phyloP scores from a whole-genome alignment of 495 filamentous ascomycete genomes.

The Lepraria neglecta region DNA sequence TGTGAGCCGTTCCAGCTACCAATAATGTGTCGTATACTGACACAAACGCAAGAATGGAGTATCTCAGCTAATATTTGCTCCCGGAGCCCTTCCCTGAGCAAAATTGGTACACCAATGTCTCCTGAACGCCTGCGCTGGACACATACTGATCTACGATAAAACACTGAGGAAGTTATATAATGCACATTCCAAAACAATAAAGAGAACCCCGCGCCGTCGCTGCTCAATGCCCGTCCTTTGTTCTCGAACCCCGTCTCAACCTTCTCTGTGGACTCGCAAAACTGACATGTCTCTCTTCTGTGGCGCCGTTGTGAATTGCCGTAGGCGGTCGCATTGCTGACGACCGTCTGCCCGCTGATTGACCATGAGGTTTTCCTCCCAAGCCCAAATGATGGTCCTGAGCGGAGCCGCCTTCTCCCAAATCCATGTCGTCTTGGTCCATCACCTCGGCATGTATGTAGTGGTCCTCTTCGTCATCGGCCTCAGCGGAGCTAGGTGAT shows the following conservation, averaged over 20 bases:
- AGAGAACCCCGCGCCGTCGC: too few species aligned
- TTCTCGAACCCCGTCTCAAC: slow-evolving; percentile 20
- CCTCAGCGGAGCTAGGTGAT: slow-evolving; percentile 42
- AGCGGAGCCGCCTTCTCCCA: slow-evolving; percentile 33
- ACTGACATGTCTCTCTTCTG: slow-evolving; percentile 44
- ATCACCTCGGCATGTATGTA: slow-evolving; percentile 24
- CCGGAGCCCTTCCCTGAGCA: neutral
- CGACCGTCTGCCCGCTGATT: slow-evolving; percentile 30
- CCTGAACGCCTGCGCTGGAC: slow-evolving; percentile 13
- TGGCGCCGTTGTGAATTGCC: slow-evolving; percentile 43
- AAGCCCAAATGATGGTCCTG: slow-evolving; percentile 28
- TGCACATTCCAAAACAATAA: neutral
- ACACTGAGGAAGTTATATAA: neutral
- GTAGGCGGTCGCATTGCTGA: slow-evolving; percentile 31
- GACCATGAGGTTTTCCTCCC: slow-evolving; percentile 15
- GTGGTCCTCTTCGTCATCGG: slow-evolving; percentile 47
- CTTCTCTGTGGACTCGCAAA: slow-evolving; percentile 42
- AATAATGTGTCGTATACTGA: neutral
- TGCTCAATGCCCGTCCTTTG: slow-evolving; percentile 13
- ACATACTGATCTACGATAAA: slow-evolving; percentile 10
- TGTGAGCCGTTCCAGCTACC: too few species aligned
- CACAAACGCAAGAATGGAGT: slow-evolving; percentile 1
- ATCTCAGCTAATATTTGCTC: neutral
- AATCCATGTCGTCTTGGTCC: slow-evolving; percentile 35
- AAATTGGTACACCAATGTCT: neutral